Evolutionary conservation across 2,329 filamentous ascomycete genomes (phyloP), one percentile per base, ranked within the genome.

Genomic region (Exophiala bonariae): DNA sequence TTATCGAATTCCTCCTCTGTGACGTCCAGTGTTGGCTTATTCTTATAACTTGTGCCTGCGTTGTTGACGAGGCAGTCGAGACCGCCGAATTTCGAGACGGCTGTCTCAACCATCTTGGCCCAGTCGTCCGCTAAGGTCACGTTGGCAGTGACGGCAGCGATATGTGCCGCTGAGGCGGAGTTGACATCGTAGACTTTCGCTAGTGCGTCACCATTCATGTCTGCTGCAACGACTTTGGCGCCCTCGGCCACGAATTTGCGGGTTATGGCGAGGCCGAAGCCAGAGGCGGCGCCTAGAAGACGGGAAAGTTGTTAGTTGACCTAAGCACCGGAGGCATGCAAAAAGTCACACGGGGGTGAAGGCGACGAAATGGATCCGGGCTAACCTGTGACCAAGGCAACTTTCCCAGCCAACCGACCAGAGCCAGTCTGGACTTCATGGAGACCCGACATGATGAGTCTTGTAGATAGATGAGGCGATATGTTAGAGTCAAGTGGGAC

Each of bases 321-420:
- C 20, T 32, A 6, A 16, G 4, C 34, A 26, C 17, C 13, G n/a
- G 32, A 5, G 35, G 19, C 8, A 17, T 9, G n/a, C 16, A 16
- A 22, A 43, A 11, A 33, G 4, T 11, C 34, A 14, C 11, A 5
- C 10, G 16, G 11, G 5, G 22, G 14, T 30, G 14, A 38, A 4
- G 11, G 16, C 26, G 5, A 35, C n/a, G n/a, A n/a, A n/a, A n/a
- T n/a, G n/a, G n/a, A n/a, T n/a, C n/a, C n/a, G n/a, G n/a, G n/a
- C n/a, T n/a, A n/a, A 72, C 71, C 71, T 14, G 71, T 74, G 18
- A 74, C 67, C 36, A 73, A 71, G 52, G 69, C 69, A 32, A 73
- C 68, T 54, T 74, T 74, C 47, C 67, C 69, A 45, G 67, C 62
- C 9, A 74, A 61, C 44, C 70, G 63, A 23, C 56, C 56, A 8